Evolutionary conservation across 1,284 basidiomycete genomes (phyloP).

Genomic region (Trametes polyzona): DNA sequence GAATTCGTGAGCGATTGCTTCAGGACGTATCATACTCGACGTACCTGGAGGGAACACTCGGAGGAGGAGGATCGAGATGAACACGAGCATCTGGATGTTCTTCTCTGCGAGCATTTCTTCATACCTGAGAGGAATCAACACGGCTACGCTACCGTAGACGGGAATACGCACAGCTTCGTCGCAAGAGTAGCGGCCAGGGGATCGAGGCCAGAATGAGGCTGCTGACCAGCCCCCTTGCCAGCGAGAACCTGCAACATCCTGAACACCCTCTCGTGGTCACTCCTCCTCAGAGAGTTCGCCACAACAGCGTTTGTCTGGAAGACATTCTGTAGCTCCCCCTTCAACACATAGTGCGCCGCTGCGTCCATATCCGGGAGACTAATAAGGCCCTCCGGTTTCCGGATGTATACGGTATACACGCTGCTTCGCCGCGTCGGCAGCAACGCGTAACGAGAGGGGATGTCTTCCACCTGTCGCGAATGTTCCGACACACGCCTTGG

Average conservation of each 20-base stretch:
- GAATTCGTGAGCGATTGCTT: too few relatives aligned
- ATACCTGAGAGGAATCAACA: constrained; percentile 51
- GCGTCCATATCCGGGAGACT: constrained; percentile 59
- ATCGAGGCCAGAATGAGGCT: constrained; percentile 8
- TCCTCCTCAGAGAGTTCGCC: constrained; percentile 62
- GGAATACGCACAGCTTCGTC: constrained; percentile 35
- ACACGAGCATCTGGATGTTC: constrained; percentile 84
- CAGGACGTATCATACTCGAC: constrained; percentile 12
- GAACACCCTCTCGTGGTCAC: constrained; percentile 79
- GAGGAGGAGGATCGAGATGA: constrained; percentile 73
- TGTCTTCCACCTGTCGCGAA: constrained; percentile 39
- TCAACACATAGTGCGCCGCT: constrained; percentile 68
- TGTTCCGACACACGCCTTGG: constrained; percentile 40
- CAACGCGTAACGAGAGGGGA: constrained; percentile 41
- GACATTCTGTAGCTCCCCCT: constrained; percentile 48
- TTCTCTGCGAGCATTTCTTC: constrained; percentile 62
- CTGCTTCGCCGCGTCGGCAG: constrained; percentile 53
- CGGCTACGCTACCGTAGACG: too few relatives aligned
- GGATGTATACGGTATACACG: constrained; percentile 60
- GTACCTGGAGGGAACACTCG: constrained; percentile 33
- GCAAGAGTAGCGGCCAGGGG: constrained; percentile 15
- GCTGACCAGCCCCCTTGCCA: not conserved
- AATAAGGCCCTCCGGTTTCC: constrained; percentile 57
- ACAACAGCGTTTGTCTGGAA: constrained; percentile 64
- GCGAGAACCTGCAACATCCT: constrained; percentile 61